phyloP scores from a whole-genome alignment of 345 rosid species.

The Linum lewisii region DNA sequence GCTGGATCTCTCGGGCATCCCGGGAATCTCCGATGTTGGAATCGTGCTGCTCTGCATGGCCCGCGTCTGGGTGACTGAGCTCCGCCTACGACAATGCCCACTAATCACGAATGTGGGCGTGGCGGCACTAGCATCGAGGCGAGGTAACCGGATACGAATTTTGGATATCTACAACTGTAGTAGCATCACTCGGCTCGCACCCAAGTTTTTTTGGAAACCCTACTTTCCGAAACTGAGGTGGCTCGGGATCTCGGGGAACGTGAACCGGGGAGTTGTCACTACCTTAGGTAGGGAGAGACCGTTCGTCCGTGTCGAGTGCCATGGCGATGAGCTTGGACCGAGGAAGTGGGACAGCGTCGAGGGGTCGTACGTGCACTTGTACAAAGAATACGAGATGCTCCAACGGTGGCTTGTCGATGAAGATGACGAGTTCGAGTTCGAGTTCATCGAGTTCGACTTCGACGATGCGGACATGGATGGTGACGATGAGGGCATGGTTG shows the following conservation, averaged over 20 bases:
- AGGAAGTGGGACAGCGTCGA: slow-evolving; percentile 50
- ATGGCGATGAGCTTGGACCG: slow-evolving; percentile 64
- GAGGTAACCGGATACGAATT: slow-evolving; percentile 50
- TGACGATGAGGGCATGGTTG: slow-evolving; percentile 17
- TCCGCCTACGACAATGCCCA: slow-evolving; percentile 76
- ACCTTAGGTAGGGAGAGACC: slow-evolving; percentile 73
- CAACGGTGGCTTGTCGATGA: slow-evolving; percentile 39
- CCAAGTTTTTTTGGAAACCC: slow-evolving; percentile 74
- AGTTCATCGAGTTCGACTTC: too few relatives aligned
- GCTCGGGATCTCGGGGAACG: slow-evolving; percentile 75
- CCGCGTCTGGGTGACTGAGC: slow-evolving; percentile 56
- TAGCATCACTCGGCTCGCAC: slow-evolving; percentile 60
- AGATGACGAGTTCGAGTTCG: slow-evolving; percentile 23
- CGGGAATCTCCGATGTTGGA: slow-evolving; percentile 58
- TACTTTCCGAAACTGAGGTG: slow-evolving; percentile 80
- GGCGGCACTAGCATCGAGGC: slow-evolving; percentile 82
- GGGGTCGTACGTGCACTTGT: slow-evolving; percentile 31
- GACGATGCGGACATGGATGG: slow-evolving; percentile 28
- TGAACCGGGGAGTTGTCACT: slow-evolving; percentile 63
- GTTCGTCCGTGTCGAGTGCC: slow-evolving; percentile 49
- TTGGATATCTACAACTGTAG: slow-evolving; percentile 71
- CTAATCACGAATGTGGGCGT: slow-evolving; percentile 64
- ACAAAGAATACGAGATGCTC: slow-evolving; percentile 42
- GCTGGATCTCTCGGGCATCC: slow-evolving; percentile 74
- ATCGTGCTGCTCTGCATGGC: slow-evolving; percentile 48